phyloP scores from a whole-genome alignment of 768 basidiomycete genomes.

The Leccinum olivaceopallidum region DNA sequence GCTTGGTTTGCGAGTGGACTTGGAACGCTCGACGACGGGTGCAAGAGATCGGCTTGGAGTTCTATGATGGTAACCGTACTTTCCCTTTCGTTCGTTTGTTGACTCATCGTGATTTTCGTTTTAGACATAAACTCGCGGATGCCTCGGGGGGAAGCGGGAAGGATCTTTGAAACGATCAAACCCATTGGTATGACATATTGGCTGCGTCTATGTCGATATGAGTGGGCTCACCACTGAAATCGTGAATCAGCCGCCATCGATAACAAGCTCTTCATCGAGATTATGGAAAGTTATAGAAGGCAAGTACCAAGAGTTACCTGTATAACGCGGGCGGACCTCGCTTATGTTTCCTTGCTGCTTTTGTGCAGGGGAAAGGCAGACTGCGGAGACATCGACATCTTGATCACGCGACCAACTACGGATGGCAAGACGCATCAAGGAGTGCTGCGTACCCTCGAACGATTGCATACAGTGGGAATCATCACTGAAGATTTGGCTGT shows the following conservation, averaged over 20 bases:
- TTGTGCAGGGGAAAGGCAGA: conserved; percentile 65
- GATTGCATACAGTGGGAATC: conserved; percentile 57
- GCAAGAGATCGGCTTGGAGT: conserved; percentile 68
- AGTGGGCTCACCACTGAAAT: not conserved
- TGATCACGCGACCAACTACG: conserved; percentile 72
- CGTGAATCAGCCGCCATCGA: conserved; percentile 62
- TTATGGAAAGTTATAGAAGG: conserved; percentile 93
- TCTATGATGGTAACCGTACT: conserved; percentile 59
- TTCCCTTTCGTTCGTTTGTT: not conserved
- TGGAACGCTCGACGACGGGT: conserved; percentile 71
- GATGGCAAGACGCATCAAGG: conserved; percentile 80
- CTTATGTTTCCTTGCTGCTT: not conserved
- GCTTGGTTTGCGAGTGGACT: conserved; percentile 78
- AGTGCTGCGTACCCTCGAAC: conserved; percentile 51
- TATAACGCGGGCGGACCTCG: not conserved
- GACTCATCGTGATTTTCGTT: not conserved
- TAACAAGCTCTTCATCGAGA: conserved; percentile 67
- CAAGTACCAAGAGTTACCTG: conserved; percentile 21
- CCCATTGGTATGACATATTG: conserved; percentile 52
- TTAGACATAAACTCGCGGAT: conserved; percentile 84
- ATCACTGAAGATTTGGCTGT: conserved; percentile 79
- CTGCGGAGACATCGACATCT: conserved; percentile 91
- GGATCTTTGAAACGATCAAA: conserved; percentile 72
- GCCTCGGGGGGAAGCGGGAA: conserved; percentile 76
- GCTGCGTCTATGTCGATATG: not conserved